Base-by-base conservation (phyloP, 495 filamentous ascomycete genomes). In the Polyplosphaeria fusca region DNA sequence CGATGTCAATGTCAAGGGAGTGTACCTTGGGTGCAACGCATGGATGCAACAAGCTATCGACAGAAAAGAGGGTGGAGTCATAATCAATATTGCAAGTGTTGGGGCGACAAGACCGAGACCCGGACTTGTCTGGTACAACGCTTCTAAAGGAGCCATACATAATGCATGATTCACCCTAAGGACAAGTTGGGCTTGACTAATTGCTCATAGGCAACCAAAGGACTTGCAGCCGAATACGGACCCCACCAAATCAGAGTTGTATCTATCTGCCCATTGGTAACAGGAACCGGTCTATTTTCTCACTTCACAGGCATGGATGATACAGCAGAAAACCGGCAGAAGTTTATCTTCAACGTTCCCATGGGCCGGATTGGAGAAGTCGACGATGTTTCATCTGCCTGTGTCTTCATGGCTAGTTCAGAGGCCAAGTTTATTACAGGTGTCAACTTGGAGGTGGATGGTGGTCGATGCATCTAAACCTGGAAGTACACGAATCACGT, bases 361-460 rank as follows among this genome's bases (percentile, higher is more conserved):
- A 72, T 89, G 20, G 85, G 84, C 7, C 73, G 84, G 24, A 73
- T 83, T 23, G 81, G 79, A 13, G 80, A 85, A 22, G 79, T 80
- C 1, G 74, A 74, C n/a, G 85, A 88, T 65, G 77, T 88, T 41
- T 82, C 82, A 19, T 82, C 83, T 52, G 84, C 84, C 35, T 82
- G 78, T 52, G 73, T 84, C 14, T 87, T 84, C 64, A 68, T 89
- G 28, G 84, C 80, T 1, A 85, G 83, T 58, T 78, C 84, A 39
- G 86, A 89, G 58, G 82, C 80, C 0, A 73, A 76, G 16, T 89
- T 88, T 63, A 77, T 89, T 37, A 89, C 85, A n/a, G 86, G 85
- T 0, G 77, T 80, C 43, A 80, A 80, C 60, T 64, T 83, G 53
- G 79, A 82, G 47, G 75, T 83, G n/a, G 79, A 82, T 62, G 80